Conservation (phyloP, 441 rosid genomes). For the Brassica balearica region DNA sequence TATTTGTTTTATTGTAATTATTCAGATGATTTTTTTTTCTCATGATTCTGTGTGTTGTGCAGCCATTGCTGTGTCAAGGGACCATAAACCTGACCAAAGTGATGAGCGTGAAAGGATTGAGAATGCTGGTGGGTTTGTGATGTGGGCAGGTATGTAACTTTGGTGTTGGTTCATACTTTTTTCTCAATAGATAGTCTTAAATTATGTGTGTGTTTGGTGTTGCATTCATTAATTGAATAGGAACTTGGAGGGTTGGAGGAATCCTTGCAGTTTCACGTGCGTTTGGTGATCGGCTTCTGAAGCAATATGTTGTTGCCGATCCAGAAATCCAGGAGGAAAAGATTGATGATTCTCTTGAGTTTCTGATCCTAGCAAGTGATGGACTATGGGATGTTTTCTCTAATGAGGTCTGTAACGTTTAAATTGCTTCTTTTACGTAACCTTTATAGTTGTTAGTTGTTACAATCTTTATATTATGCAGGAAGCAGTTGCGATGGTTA, state of each 20-base stretch:
- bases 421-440: background rate
- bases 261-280: conserved; percentile 98
- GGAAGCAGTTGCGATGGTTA: conserved; percentile 86
- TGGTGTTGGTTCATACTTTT: background rate
- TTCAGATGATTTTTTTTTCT: no score
- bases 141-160: conserved; percentile 87
- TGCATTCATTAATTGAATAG: conserved; percentile 42
- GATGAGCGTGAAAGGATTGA: conserved; percentile 95
- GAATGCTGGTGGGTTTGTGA: conserved; percentile 94
- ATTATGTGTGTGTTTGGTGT: background rate
- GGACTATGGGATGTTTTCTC: conserved; percentile 94
- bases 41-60: conserved; percentile 31
- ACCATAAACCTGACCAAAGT: conserved; percentile 92
- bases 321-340: conserved; percentile 97
- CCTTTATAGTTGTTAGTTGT: background rate
- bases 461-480: conserved; percentile 28
- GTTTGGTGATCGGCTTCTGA: conserved; percentile 88
- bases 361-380: conserved; percentile 93
- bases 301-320: conserved; percentile 95
- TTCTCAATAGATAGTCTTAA: background rate
- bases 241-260: conserved; percentile 98
- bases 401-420: conserved; percentile 65
- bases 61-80: conserved; percentile 96
- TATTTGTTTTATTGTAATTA: background rate
- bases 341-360: conserved; percentile 84